Percentiles rank a stretch among this genome's conserved stretches.
Conservation (phyloP, 2,329 filamentous ascomycete species). For the Chaetomium strumarium region DNA sequence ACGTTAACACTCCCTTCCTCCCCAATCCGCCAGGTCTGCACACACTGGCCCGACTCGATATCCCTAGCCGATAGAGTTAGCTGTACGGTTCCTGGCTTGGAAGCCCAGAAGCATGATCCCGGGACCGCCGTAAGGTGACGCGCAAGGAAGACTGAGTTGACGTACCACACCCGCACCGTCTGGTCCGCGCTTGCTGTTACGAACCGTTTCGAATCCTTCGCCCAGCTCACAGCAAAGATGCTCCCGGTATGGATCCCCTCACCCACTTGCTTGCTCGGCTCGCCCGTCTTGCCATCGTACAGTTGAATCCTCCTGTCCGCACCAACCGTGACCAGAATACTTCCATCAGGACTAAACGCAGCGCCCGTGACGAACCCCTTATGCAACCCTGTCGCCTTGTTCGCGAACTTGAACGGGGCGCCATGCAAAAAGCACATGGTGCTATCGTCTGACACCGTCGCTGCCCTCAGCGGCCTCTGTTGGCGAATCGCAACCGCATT, state of each 20-base stretch:
- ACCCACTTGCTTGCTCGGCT: conserved; percentile 69
- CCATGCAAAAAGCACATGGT: conserved; percentile 90
- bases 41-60: conserved; percentile 66
- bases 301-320: conserved; percentile 90
- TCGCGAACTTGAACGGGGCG: conserved; percentile 91
- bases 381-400: conserved; percentile 72
- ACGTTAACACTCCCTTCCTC: conserved; percentile 66
- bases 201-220: conserved; percentile 75
- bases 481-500: conserved; percentile 87
- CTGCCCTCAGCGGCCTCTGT: conserved; percentile 83
- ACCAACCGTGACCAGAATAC: conserved; percentile 75
- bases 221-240: conserved; percentile 89
- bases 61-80: conserved; percentile 44
- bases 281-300: conserved; percentile 94
- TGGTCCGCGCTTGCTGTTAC: conserved; percentile 92
- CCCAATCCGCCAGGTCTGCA: conserved; percentile 81
- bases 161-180: conserved; percentile 75
- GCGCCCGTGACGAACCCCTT: conserved; percentile 84
- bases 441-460: conserved; percentile 85
- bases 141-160: no score
- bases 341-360: conserved; percentile 85
- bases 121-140: no score
- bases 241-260: conserved; percentile 85
- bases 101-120: no score
- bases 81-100: no score